Conservation (phyloP, 2,329 filamentous ascomycete species). For the Sporothrix protearum region DNA sequence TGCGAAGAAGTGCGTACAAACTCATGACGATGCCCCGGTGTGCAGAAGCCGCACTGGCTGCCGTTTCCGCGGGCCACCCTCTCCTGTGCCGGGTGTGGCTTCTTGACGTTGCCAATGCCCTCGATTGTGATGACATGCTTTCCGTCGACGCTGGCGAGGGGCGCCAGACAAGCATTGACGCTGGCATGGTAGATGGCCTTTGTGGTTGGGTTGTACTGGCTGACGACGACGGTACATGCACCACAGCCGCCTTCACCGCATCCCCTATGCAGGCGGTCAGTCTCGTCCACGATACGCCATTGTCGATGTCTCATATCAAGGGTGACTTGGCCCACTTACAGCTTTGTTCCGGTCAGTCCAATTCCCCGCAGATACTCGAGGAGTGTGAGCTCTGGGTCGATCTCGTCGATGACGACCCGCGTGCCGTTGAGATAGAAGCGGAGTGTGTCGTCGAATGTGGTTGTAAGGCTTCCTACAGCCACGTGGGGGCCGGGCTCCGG, state of each 20-base stretch:
- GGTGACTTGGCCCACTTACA: slow-evolving; percentile 45
- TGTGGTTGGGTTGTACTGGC: slow-evolving; percentile 88
- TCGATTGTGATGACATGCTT: slow-evolving; percentile 98
- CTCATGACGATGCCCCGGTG: slow-evolving; percentile 98
- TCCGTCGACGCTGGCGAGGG: slow-evolving; percentile 86
- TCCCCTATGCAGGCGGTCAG: slow-evolving; percentile 49
- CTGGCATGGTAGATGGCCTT: slow-evolving; percentile 93
- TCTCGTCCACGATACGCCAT: not conserved
- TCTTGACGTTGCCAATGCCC: slow-evolving; percentile 84
- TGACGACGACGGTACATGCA: slow-evolving; percentile 92
- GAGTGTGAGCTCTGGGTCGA: slow-evolving; percentile 88
- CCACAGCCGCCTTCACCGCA: slow-evolving; percentile 96
- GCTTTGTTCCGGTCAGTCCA: slow-evolving; percentile 90
- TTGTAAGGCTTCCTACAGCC: slow-evolving; percentile 57
- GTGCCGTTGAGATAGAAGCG: slow-evolving; percentile 95
- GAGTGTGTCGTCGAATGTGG: slow-evolving; percentile 78
- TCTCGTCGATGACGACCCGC: slow-evolving; percentile 75
- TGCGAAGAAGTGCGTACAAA: slow-evolving; percentile 85
- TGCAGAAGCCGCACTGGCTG: slow-evolving; percentile 88
- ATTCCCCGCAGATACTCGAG: slow-evolving; percentile 91
- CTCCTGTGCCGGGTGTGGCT: slow-evolving; percentile 85
- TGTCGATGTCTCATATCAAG: not conserved
- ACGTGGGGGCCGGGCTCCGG: slow-evolving; percentile 37
- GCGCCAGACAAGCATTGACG: slow-evolving; percentile 92
- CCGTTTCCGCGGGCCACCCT: slow-evolving; percentile 87